Evolutionary conservation across 768 basidiomycete species (phyloP).

Genomic region (Chalciporus piperatus): DNA sequence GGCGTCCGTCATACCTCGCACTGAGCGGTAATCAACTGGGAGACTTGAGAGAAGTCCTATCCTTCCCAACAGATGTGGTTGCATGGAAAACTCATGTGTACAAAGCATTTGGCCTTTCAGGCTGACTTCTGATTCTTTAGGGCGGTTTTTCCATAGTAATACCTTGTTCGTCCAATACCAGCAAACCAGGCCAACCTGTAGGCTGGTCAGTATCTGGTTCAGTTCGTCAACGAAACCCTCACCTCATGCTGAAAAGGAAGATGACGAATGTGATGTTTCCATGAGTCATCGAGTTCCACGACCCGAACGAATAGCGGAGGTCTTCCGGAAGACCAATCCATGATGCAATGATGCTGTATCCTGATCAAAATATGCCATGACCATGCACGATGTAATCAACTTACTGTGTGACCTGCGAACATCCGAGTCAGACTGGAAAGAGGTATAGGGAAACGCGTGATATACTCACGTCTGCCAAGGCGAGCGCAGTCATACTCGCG

Average conservation of each 20-base stretch:
- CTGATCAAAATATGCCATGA: slow-evolving; percentile 1
- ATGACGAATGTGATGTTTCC: slow-evolving; percentile 70
- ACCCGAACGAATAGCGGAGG: slow-evolving; percentile 45
- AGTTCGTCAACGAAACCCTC: slow-evolving; percentile 1
- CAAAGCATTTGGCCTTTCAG: slow-evolving; percentile 4
- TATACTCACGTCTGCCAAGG: slow-evolving; percentile 67
- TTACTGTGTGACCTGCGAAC: slow-evolving; percentile 58
- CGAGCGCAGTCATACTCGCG: slow-evolving; percentile 58
- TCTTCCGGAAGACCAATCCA: slow-evolving; percentile 56
- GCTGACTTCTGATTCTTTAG: slow-evolving; percentile 13
- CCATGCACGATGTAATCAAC: slow-evolving; percentile 16
- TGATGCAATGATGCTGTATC: slow-evolving; percentile 52
- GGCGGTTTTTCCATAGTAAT: slow-evolving; percentile 34
- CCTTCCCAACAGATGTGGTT: neutral
- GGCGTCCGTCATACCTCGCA: neutral
- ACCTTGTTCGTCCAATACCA: slow-evolving; percentile 47
- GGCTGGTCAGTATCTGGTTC: slow-evolving; percentile 1
- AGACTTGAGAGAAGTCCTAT: neutral
- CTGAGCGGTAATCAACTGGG: no score
- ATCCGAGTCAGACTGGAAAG: slow-evolving; percentile 1
- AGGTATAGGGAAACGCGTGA: neutral
- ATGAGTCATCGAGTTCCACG: slow-evolving; percentile 74
- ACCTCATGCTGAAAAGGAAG: slow-evolving; percentile 59
- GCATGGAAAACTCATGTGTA: neutral
- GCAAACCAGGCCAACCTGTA: slow-evolving; percentile 53